Conservation (phyloP, 768 basidiomycete genomes). For the Naganishia randhawae region DNA sequence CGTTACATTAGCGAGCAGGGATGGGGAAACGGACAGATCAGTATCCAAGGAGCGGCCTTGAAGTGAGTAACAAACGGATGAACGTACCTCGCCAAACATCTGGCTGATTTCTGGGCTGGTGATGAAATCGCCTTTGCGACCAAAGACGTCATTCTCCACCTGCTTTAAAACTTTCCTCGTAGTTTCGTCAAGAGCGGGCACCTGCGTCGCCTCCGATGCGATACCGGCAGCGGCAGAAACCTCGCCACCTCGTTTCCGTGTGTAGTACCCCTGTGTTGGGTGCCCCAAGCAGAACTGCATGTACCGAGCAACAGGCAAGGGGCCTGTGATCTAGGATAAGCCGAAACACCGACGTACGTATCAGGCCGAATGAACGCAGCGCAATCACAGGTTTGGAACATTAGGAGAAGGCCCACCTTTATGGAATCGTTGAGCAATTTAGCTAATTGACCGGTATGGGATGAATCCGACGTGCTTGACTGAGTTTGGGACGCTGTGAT, state of each 20-base stretch:
- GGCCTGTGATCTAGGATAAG: slow-evolving; percentile 69
- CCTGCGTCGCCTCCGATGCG: not conserved
- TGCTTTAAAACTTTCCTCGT: slow-evolving; percentile 47
- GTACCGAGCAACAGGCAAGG: slow-evolving; percentile 79
- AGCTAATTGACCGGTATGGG: slow-evolving; percentile 54
- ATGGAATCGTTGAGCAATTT: slow-evolving; percentile 67
- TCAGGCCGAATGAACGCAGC: not conserved
- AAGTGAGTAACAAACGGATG: not conserved
- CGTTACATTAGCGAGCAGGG: not conserved
- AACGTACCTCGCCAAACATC: slow-evolving; percentile 86
- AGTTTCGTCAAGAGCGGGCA: not conserved
- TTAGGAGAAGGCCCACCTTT: slow-evolving; percentile 57
- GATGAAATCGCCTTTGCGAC: slow-evolving; percentile 82
- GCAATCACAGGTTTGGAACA: not conserved
- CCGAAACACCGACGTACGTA: not conserved
- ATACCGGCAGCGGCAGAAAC: not conserved
- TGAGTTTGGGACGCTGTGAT: not conserved
- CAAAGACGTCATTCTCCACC: slow-evolving; percentile 69
- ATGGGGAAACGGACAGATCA: not conserved
- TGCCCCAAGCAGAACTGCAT: slow-evolving; percentile 88
- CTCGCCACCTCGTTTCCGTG: slow-evolving; percentile 46
- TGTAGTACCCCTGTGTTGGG: slow-evolving; percentile 89
- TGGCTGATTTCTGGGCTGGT: slow-evolving; percentile 97
- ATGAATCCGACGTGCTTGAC: not conserved
- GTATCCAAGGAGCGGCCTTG: not conserved